phyloP scores from a whole-genome alignment of 208 protist species.

The Herpetomonas samuelpessoai region DNA sequence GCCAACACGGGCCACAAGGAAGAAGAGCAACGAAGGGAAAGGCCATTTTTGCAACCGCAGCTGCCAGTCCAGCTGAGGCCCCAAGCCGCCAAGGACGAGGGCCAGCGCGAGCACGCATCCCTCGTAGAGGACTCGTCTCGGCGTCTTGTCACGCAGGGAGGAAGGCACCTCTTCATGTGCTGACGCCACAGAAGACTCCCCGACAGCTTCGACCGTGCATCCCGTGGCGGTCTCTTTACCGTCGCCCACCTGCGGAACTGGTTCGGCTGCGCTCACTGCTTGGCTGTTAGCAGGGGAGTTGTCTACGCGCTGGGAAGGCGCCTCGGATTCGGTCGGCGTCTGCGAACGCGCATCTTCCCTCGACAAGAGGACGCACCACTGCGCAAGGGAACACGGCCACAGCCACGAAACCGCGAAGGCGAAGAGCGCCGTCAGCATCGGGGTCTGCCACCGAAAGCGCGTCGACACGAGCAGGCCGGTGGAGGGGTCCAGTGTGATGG shows the following conservation, averaged over 20 bases:
- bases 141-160: no score
- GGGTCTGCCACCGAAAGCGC: constrained; percentile 9
- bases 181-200: not conserved
- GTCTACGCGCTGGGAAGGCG: no score
- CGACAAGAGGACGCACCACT: not conserved
- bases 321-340: no score
- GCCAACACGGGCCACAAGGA: constrained; percentile 6
- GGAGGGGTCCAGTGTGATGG: not conserved
- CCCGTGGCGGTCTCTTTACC: not conserved
- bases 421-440: not conserved
- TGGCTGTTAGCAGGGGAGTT: no score
- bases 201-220: not conserved
- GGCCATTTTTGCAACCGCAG: constrained; percentile 54
- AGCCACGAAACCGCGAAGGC: not conserved
- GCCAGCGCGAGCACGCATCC: constrained; percentile 25
- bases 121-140: constrained; percentile 7
- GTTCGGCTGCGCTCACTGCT: not conserved
- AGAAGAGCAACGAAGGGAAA: constrained; percentile 32
- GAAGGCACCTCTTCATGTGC: not conserved
- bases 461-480: not conserved
- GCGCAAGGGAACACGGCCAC: not conserved
- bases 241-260: not conserved
- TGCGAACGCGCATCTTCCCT: not conserved
- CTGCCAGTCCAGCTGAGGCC: constrained; percentile 53
- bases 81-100: constrained; percentile 36